phyloP scores from a whole-genome alignment of 1,284 basidiomycete species.

The Caloboletus inedulis region DNA sequence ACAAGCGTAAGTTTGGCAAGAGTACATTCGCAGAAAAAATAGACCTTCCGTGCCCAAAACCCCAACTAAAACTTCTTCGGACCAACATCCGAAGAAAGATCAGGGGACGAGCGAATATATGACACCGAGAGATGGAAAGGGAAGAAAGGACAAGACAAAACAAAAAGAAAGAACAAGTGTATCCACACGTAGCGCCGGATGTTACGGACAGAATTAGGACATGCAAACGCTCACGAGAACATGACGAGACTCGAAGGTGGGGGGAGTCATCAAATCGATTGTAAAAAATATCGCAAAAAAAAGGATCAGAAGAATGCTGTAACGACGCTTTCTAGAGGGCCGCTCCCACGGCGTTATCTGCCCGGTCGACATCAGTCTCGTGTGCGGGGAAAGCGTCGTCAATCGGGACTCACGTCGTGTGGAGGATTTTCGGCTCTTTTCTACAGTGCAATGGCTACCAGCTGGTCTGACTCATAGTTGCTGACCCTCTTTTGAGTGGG shows the following conservation, averaged over 20 bases:
- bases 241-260: neutral
- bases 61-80: neutral
- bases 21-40: neutral
- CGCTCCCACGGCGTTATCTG: neutral
- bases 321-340: neutral
- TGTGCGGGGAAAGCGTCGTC: neutral
- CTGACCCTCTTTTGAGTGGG: constrained; percentile 48
- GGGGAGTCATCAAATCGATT: neutral
- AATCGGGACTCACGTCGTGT: constrained; percentile 7
- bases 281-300: neutral
- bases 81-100: neutral
- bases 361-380: constrained; percentile 3
- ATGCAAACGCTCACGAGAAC: neutral
- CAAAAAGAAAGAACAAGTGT: constrained; percentile 6
- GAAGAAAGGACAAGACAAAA: neutral
- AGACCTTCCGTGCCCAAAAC: neutral
- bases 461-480: constrained; percentile 17
- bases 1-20: neutral
- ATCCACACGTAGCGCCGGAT: constrained; percentile 12
- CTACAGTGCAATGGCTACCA: neutral
- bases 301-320: neutral
- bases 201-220: neutral
- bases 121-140: neutral
- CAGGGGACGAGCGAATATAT: neutral
- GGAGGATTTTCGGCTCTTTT: neutral